Evolutionary conservation across 2,329 filamentous ascomycete species (phyloP), one percentile per base, ranked within the genome.

Genomic region (Alternaria dauci): DNA sequence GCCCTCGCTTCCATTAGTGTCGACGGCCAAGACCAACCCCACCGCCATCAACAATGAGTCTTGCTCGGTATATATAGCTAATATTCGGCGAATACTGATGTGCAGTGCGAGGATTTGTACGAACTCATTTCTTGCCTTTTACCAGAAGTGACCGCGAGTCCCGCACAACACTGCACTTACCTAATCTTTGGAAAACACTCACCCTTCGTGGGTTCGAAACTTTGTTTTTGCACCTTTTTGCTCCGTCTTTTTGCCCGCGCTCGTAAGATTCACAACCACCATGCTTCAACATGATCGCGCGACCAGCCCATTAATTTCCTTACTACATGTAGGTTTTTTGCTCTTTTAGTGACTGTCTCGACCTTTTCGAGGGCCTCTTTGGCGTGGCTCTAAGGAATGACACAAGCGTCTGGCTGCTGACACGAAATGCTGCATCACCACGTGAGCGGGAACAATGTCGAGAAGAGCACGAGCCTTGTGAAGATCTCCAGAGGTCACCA

Each of bases 41-140:
- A 26, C 26, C 20, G 14, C 1, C 41, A n/a, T 47, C n/a, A 36
- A n/a, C 30, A 5, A 3, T 8, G 12, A 30, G 8, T 5, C 20
- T 26, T 2, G 8, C 16, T 20, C 6, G 48, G 25, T 48, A 58
- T 58, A 61, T 61, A 50, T 48, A 48, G 2, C 1, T 4, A 8
- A 30, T 28, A 76, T 65, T 70, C 20, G 16, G 0, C 0, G 18
- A 12, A 7, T 12, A 4, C 32, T 9, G 30, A 73, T 70, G 75
- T 85, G 86, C 87, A 88, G 87, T 88, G 87, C 86, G 86, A 89
- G 86, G 86, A 85, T 80, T 86, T 88, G 89, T 82, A 85, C 75
- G 87, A 89, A 90, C 87, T 87, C 87, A 88, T 87, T 87, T 88
- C 87, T 90, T 90, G 87, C 87, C 87, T 89, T 90, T 90, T 90